Evolutionary conservation across 2,329 filamentous ascomycete genomes (phyloP).

Genomic region (Aspergillus novofumigatus): DNA sequence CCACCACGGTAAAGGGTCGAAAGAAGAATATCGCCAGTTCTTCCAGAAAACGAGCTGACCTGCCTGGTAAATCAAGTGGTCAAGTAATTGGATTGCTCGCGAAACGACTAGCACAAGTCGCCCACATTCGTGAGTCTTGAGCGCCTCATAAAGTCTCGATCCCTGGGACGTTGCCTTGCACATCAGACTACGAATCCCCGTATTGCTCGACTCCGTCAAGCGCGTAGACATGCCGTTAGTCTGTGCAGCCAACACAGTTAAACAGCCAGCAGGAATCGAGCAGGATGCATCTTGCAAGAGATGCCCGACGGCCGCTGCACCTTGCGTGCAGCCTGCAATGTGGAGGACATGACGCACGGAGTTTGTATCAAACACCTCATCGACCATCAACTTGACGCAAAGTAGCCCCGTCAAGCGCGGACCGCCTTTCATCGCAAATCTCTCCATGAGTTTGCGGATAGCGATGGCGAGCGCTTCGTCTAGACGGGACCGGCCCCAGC

Average conservation of each 20-base stretch:
- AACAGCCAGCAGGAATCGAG: conserved; percentile 24
- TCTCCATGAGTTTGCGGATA: conserved; percentile 63
- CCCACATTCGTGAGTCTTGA: conserved; percentile 6
- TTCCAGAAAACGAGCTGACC: conserved; percentile 49
- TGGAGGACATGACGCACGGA: conserved; percentile 32
- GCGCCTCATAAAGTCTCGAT: conserved; percentile 5
- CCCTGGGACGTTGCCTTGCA: not conserved
- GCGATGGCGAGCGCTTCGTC: conserved; percentile 52
- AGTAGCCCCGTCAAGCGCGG: conserved; percentile 63
- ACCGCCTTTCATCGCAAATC: conserved; percentile 51
- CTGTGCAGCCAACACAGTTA: conserved; percentile 20
- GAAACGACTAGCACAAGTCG: conserved; percentile 12
- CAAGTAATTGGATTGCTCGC: conserved; percentile 15
- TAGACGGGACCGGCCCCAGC: conserved; percentile 58
- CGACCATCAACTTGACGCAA: conserved; percentile 66
- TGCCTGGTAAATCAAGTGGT: conserved; percentile 18
- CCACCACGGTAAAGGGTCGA: conserved; percentile 56
- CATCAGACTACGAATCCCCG: conserved; percentile 1
- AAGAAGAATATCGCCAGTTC: conserved; percentile 50
- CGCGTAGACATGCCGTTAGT: conserved; percentile 4
- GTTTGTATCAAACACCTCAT: conserved; percentile 36
- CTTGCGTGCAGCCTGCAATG: conserved; percentile 30
- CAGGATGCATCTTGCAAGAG: conserved; percentile 28
- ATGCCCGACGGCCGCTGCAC: conserved; percentile 21
- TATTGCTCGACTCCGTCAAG: not conserved